A percentile compares a stretch with the other conserved stretches of the same genome.
These are phyloP conservation scores for Aspergillus versicolor DNA, from an alignment of 2,329 filamentous ascomycete species.

Conservation along the genomic window DNA sequence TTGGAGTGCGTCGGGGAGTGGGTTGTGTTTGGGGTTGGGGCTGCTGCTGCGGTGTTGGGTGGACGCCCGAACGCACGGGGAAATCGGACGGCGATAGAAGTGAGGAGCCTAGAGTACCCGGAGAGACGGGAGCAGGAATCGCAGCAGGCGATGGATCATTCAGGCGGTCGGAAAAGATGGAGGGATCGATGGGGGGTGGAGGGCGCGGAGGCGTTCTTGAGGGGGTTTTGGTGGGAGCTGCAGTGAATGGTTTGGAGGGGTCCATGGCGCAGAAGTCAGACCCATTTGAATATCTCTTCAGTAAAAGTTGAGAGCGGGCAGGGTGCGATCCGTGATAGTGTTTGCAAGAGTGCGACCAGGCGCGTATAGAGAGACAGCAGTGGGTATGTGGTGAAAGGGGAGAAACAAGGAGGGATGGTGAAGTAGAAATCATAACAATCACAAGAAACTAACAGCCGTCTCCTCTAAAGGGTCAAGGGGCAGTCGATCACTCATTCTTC, in stretches of 20 bases:
- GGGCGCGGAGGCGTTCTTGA: slow-evolving; percentile 13
- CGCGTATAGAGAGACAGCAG: neutral
- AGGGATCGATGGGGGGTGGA: slow-evolving; percentile 17
- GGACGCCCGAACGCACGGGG: slow-evolving; percentile 20
- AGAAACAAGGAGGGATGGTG: slow-evolving; percentile 14
- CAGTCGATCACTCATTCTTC: slow-evolving; percentile 18
- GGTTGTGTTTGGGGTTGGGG: slow-evolving; percentile 7
- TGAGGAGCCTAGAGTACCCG: slow-evolving; percentile 22
- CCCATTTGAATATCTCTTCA: slow-evolving; percentile 15
- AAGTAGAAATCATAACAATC: slow-evolving; percentile 7
- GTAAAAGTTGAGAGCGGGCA: neutral
- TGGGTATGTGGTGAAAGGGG: slow-evolving; percentile 4
- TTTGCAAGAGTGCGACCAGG: neutral
- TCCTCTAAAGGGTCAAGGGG: slow-evolving; percentile 10
- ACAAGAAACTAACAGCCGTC: slow-evolving; percentile 2
- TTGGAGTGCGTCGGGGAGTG: slow-evolving; percentile 32
- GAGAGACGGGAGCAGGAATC: slow-evolving; percentile 27
- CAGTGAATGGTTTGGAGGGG: slow-evolving; percentile 27
- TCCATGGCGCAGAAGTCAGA: slow-evolving; percentile 29
- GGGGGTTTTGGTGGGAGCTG: slow-evolving; percentile 19
- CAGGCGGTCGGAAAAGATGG: slow-evolving; percentile 25
- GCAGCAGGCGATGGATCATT: slow-evolving; percentile 28
- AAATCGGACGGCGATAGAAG: slow-evolving; percentile 26
- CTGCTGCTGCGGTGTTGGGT: slow-evolving; percentile 10
- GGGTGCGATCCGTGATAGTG: neutral